Percentiles rank a stretch among this genome's conserved stretches.
These are phyloP conservation scores for Stagonosporopsis cucurbitacearum DNA, from an alignment of 2,329 filamentous ascomycete genomes.

Conservation along the genomic window DNA sequence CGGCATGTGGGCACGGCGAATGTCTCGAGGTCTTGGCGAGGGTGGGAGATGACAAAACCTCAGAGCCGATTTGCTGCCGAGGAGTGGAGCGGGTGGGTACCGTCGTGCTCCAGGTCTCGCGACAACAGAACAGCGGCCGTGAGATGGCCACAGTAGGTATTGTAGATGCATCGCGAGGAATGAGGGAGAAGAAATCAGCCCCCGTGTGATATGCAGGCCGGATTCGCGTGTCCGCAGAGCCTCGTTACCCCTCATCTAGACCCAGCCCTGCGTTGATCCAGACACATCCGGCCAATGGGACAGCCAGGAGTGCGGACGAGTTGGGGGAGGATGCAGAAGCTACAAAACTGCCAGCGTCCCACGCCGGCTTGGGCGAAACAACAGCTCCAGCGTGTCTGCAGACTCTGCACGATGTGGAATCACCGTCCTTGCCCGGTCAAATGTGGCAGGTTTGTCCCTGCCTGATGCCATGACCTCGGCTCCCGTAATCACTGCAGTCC, in stretches of 20 bases:
- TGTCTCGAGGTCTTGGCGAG: conserved; percentile 9
- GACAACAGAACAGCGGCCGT: background rate
- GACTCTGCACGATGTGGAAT: conserved; percentile 1
- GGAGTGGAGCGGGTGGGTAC: conserved; percentile 12
- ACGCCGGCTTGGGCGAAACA: background rate
- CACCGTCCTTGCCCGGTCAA: conserved; percentile 19
- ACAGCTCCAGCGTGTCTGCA: background rate
- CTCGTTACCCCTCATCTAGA: conserved; percentile 15
- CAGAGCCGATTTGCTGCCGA: conserved; percentile 15
- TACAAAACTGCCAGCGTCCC: conserved; percentile 11
- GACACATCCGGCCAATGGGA: conserved; percentile 7
- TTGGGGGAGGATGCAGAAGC: conserved; percentile 2
- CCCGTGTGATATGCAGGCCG: conserved; percentile 1
- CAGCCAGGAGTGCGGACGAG: conserved; percentile 10
- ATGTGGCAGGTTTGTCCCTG: conserved; percentile 15
- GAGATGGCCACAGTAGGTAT: background rate
- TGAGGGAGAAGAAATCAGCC: background rate
- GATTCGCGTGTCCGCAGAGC: conserved; percentile 12
- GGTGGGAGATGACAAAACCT: conserved; percentile 6
- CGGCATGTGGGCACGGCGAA: conserved; percentile 16
- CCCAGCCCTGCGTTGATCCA: conserved; percentile 8
- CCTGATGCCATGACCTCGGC: conserved; percentile 8
- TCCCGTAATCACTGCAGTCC: conserved; percentile 34
- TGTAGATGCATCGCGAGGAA: background rate
- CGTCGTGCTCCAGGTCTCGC: conserved; percentile 4